Conservation (phyloP, 345 rosid species). For the Trapa incisa region DNA sequence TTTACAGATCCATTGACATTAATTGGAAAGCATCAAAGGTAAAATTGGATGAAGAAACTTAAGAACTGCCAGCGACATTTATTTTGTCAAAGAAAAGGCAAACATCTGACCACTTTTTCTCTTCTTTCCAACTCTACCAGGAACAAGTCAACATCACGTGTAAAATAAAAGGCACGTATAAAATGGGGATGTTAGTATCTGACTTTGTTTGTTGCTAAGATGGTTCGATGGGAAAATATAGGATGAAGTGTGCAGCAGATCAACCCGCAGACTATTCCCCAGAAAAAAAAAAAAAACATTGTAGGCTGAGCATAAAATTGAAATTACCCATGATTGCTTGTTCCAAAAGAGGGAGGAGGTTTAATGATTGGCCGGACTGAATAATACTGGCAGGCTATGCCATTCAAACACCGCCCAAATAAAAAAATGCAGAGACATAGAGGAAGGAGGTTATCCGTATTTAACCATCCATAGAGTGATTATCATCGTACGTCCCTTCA, state of each 20-base stretch:
- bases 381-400: no score
- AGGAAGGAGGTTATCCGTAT: not conserved
- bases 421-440: no score
- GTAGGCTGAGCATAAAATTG: not conserved
- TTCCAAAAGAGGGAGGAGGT: not conserved
- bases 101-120: not conserved
- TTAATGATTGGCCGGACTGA: no score
- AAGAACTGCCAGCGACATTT: not conserved
- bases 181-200: not conserved
- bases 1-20: not conserved
- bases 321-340: not conserved
- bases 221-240: not conserved
- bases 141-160: not conserved
- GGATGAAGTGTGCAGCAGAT: not conserved
- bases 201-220: not conserved
- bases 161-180: not conserved
- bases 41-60: not conserved
- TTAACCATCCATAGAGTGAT: not conserved
- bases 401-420: no score
- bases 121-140: not conserved
- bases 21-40: not conserved
- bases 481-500: no score
- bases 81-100: not conserved
- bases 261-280: not conserved
- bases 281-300: not conserved